Conservation (phyloP, 768 basidiomycete genomes). For the Leucosporidium creatinivorum region DNA sequence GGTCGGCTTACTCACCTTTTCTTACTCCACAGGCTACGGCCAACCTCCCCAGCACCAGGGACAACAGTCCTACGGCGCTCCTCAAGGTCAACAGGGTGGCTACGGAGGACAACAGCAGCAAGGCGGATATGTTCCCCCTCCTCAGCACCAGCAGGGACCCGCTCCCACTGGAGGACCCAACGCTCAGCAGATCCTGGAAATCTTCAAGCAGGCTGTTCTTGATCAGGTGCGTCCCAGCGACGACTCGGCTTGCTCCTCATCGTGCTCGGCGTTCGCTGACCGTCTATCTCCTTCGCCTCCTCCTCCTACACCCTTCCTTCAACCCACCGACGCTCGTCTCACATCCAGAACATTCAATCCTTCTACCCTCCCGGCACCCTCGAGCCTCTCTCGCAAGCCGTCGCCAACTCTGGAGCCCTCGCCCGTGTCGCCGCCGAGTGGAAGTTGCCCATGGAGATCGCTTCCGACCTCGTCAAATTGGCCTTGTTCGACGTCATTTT, state of each 20-base stretch:
- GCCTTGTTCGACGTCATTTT: slow-evolving; percentile 43
- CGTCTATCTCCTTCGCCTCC: background rate
- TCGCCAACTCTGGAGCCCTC: slow-evolving; percentile 42
- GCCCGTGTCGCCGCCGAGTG: slow-evolving; percentile 43
- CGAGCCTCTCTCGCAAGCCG: slow-evolving; percentile 42
- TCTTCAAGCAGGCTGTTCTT: slow-evolving; percentile 18
- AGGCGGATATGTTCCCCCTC: background rate
- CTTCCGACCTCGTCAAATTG: slow-evolving; percentile 44
- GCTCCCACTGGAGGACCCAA: slow-evolving; percentile 5
- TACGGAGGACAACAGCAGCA: background rate
- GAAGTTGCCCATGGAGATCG: slow-evolving; percentile 45
- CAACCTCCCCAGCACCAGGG: background rate
- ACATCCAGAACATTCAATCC: slow-evolving; percentile 41
- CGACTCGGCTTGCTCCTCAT: background rate
- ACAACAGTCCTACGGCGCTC: no score
- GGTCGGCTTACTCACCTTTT: no score
- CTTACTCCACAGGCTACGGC: background rate
- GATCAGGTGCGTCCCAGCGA: slow-evolving; percentile 31
- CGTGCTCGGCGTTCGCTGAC: background rate
- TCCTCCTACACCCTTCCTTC: background rate
- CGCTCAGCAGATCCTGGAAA: slow-evolving; percentile 4
- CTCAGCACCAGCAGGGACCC: background rate
- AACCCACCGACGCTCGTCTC: background rate
- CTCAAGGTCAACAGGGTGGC: background rate
- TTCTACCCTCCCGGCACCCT: slow-evolving; percentile 46